Conservation (phyloP, 371 early-diverging fungal genomes). For the Lichtheimia hyalospora region DNA sequence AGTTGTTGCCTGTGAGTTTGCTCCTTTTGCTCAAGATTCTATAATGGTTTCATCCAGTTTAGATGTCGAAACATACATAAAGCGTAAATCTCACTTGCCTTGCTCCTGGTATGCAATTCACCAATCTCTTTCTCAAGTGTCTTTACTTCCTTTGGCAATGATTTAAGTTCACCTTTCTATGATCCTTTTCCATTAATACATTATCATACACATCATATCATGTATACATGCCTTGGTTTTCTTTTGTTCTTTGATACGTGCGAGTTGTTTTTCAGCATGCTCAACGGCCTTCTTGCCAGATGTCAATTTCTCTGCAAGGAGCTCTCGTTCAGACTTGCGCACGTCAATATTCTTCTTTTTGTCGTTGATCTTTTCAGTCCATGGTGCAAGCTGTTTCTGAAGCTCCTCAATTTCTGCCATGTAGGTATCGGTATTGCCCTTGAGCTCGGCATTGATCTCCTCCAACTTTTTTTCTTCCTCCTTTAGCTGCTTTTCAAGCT, state of each 20-base stretch:
- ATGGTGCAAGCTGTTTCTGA: conserved; percentile 81
- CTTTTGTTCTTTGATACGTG: conserved; percentile 14
- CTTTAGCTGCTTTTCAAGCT: conserved; percentile 62
- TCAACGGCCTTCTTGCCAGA: conserved; percentile 55
- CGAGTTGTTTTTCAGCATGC: conserved; percentile 65
- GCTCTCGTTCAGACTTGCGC: conserved; percentile 73
- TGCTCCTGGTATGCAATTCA: conserved; percentile 35
- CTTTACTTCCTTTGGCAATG: conserved; percentile 41
- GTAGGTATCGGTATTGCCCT: conserved; percentile 81
- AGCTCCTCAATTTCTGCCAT: conserved; percentile 72
- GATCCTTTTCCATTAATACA: not conserved
- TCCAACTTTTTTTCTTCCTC: conserved; percentile 74
- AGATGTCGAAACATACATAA: not conserved
- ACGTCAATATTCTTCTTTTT: conserved; percentile 77
- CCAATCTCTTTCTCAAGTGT: conserved; percentile 48
- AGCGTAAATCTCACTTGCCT: conserved; percentile 8
- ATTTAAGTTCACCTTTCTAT: conserved; percentile 17
- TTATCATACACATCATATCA: not conserved
- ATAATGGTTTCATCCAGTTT: not conserved
- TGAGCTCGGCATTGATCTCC: conserved; percentile 73
- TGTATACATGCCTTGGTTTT: conserved; percentile 19
- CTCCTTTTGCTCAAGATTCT: conserved; percentile 7
- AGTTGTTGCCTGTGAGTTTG: conserved; percentile 10
- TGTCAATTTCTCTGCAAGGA: conserved; percentile 63
- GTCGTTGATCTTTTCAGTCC: conserved; percentile 75